Evolutionary conservation across 768 basidiomycete species (phyloP).

Genomic region (Serendipita indica): DNA sequence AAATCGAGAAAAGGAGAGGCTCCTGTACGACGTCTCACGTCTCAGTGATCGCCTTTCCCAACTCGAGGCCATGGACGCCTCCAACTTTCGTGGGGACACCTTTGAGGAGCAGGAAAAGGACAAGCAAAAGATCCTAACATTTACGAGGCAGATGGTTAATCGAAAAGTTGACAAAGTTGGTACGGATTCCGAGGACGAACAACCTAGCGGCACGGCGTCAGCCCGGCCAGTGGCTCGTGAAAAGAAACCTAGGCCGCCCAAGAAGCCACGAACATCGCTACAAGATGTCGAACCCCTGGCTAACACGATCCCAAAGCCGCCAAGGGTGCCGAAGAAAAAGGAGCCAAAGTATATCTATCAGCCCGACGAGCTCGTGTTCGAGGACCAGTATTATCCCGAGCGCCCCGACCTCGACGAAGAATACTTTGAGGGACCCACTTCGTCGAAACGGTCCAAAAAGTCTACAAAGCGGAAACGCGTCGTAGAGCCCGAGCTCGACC

Average conservation of each 20-base stretch:
- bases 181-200: neutral
- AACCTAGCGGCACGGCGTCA: neutral
- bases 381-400: neutral
- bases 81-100: neutral
- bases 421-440: neutral
- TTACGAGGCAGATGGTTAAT: neutral
- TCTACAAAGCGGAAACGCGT: neutral
- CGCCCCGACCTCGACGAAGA: neutral
- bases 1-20: neutral
- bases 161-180: neutral
- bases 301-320: neutral
- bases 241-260: neutral
- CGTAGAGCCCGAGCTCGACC: neutral
- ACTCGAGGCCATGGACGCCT: neutral
- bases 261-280: neutral
- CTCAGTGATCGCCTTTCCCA: neutral
- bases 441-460: neutral
- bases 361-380: neutral
- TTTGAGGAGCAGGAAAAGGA: conserved; percentile 1
- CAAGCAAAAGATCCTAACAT: conserved; percentile 4
- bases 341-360: neutral
- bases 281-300: neutral
- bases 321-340: neutral
- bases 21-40: neutral
- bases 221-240: neutral